phyloP scores from a whole-genome alignment of 1,139 yeast genomes.

The Wickerhamomyces sp. region DNA sequence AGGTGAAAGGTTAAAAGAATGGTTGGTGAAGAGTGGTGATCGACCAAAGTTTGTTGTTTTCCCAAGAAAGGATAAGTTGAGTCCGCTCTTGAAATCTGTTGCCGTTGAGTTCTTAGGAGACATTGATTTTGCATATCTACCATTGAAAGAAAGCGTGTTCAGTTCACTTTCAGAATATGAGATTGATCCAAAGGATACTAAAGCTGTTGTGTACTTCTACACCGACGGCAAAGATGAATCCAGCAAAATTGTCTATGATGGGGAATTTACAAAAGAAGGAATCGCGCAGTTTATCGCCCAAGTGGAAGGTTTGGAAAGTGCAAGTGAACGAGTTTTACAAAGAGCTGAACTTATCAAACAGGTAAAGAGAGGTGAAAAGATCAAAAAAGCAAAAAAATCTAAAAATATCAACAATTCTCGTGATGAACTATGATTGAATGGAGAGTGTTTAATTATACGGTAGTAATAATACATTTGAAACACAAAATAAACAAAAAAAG shows the following conservation, averaged over 20 bases:
- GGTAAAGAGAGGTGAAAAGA: slow-evolving; percentile 17
- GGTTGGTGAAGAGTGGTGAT: slow-evolving; percentile 15
- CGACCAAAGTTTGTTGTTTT: slow-evolving; percentile 41
- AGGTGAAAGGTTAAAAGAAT: slow-evolving; percentile 29
- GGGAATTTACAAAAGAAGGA: slow-evolving; percentile 13
- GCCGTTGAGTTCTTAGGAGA: slow-evolving; percentile 66
- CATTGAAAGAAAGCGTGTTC: slow-evolving; percentile 16
- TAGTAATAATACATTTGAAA: too few relatives aligned
- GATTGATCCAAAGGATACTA: slow-evolving; percentile 9
- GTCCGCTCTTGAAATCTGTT: slow-evolving; percentile 64
- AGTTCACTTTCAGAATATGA: slow-evolving; percentile 10
- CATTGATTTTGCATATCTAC: slow-evolving; percentile 37
- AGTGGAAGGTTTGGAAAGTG: slow-evolving; percentile 3
- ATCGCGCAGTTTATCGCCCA: slow-evolving; percentile 9
- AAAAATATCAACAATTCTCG: too few relatives aligned
- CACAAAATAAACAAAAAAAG: too few relatives aligned
- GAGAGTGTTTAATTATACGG: too few relatives aligned
- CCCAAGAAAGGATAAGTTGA: slow-evolving; percentile 41
- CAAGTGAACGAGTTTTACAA: slow-evolving; percentile 4
- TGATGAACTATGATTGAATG: too few relatives aligned
- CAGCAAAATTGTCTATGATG: slow-evolving; percentile 7
- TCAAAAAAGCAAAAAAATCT: slow-evolving; percentile 8
- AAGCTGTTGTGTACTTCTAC: slow-evolving; percentile 12
- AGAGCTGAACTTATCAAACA: slow-evolving; percentile 9
- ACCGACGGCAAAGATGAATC: slow-evolving; percentile 5